phyloP scores from a whole-genome alignment of 257 asterid genomes.

The Solanum stenotomum region DNA sequence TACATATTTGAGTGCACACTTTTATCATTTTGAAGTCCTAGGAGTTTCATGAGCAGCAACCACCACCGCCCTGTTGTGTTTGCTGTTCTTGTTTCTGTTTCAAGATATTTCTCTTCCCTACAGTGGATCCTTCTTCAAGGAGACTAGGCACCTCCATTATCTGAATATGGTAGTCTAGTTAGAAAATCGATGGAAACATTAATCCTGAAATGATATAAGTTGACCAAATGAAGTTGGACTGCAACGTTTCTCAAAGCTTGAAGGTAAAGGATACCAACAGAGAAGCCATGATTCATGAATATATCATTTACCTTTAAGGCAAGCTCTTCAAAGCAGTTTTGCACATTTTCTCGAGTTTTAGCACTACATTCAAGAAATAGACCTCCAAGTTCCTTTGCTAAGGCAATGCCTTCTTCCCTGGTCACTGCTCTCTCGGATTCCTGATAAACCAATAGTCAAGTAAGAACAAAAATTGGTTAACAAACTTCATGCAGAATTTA shows the following conservation, averaged over 20 bases:
- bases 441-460: conserved; percentile 23
- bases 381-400: conserved; percentile 74
- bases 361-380: conserved; percentile 88
- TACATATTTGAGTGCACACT: background rate
- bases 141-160: conserved; percentile 92
- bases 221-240: background rate
- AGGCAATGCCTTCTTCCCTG: conserved; percentile 69
- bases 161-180: conserved; percentile 20
- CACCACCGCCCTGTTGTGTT: conserved; percentile 31
- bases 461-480: background rate
- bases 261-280: background rate
- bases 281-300: background rate
- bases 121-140: conserved; percentile 68
- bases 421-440: conserved; percentile 75
- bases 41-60: conserved; percentile 60
- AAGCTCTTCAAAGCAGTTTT: conserved; percentile 70
- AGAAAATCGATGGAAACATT: background rate
- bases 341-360: conserved; percentile 80
- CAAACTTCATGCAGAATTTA: background rate
- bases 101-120: conserved; percentile 66
- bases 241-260: background rate
- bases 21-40: background rate
- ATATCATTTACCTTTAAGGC: conserved; percentile 48
- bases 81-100: conserved; percentile 70
- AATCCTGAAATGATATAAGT: background rate